Percentiles rank a stretch among this genome's conserved stretches.
Conservation (phyloP, 2,329 filamentous ascomycete genomes). For the Aspergillus ustus region DNA sequence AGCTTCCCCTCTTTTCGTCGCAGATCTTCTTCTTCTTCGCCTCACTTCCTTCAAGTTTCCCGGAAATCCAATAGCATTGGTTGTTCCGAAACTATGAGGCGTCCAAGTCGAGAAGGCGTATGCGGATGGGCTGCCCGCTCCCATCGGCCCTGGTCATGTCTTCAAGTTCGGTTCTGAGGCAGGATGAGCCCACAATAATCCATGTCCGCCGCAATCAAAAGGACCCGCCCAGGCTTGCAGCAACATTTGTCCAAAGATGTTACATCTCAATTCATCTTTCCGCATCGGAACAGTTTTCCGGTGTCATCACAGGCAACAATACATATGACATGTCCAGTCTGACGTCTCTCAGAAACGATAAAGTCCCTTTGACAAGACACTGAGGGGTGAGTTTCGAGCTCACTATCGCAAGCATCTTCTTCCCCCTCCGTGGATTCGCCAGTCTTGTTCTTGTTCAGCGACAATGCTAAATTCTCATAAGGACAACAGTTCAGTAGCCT, state of each 20-base stretch:
- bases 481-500: no score
- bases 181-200: no score
- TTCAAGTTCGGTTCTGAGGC: no score
- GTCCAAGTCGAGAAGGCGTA: not conserved
- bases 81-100: not conserved
- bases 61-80: not conserved
- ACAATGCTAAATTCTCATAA: no score
- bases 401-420: no score
- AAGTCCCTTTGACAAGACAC: not conserved
- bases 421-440: no score
- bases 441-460: no score
- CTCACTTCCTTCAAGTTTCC: not conserved
- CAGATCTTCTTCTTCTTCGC: not conserved
- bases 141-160: no score
- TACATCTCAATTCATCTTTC: not conserved
- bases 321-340: not conserved
- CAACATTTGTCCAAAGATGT: no score
- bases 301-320: not conserved
- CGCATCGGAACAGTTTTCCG: not conserved
- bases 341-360: not conserved
- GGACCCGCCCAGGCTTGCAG: no score
- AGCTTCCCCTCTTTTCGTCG: not conserved
- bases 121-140: not conserved
- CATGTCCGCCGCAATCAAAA: no score
- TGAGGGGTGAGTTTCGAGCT: no score